Evolutionary conservation across 306 rosid species (phyloP), one percentile per base, ranked within the genome.

Genomic region (Rosa chinensis): DNA sequence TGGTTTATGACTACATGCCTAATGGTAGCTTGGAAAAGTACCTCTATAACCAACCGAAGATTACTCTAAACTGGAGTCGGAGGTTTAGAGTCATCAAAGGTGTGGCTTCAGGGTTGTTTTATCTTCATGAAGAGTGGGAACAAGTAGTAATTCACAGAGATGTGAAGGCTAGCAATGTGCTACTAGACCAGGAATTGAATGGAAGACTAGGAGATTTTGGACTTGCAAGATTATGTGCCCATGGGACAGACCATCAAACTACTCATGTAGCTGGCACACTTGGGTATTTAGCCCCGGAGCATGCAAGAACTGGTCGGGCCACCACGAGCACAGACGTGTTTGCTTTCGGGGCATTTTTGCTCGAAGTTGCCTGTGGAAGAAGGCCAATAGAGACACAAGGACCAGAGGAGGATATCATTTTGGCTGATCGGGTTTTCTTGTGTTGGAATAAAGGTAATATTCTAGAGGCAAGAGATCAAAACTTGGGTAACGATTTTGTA

Each of bases 201-300:
- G 79, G 74, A 53, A 83, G 77, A 62, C 83, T 80, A 1, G 83
- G 81, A 35, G 83, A 83, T 61, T 83, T 83, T 53, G 87, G 83
- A 45, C 73, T 86, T 69, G 71, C 81, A 70, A 83, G 81, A 68
- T 56, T 40, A 52, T 74, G 78, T 8, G 77, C 70, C 63, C 85
- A 83, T 43, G 85, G 85, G 23, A 74, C 61, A 48, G 50, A 74
- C 79, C 76, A 78, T 32, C 52, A 75, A 45, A 81, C 81, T 49
- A 78, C 75, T 12, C 68, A 78, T 53, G 66, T 83, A 3, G 87
- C 74, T 42, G 81, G 85, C 55, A 86, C 83, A 63, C 61, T 77
- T 4, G 77, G 86, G 39, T 86, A 86, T 75, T 70, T 77, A 35
- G 83, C 86, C 21, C 89, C 83, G 7, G 78, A 83, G 52, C 75